A percentile compares a stretch with the other conserved stretches of the same genome.
These are phyloP conservation scores for Carex sylvatica DNA, from an alignment of 202 grass and related monocot species.

Conservation along the genomic window DNA sequence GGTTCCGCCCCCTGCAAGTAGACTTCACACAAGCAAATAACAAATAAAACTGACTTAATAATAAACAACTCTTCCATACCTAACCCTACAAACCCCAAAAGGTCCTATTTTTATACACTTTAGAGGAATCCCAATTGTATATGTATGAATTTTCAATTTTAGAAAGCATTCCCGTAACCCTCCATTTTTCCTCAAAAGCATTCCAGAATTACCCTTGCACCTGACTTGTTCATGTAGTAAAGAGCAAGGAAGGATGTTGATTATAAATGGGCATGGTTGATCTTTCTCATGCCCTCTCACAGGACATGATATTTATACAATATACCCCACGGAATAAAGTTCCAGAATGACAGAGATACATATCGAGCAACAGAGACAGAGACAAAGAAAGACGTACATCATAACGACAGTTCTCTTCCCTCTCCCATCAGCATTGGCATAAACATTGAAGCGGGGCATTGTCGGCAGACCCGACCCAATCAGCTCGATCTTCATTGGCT, in stretches of 20 bases:
- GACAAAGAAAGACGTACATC: slow-evolving; percentile 52
- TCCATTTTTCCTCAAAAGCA: not conserved
- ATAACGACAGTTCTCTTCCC: slow-evolving; percentile 82
- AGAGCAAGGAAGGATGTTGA: not conserved
- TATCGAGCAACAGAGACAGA: not conserved
- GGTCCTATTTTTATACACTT: not conserved
- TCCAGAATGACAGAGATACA: not conserved
- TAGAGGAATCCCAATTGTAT: not conserved
- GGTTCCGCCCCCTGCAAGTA: not conserved
- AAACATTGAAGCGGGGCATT: slow-evolving; percentile 54
- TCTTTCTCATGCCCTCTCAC: not conserved
- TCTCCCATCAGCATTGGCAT: slow-evolving; percentile 58
- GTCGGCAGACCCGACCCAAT: slow-evolving; percentile 59
- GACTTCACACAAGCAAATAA: not conserved
- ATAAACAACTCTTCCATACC: not conserved
- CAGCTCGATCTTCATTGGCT: slow-evolving; percentile 88
- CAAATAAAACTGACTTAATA: not conserved
- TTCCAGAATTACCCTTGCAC: slow-evolving; percentile 8
- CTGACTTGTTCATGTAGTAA: not conserved
- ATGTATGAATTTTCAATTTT: slow-evolving; percentile 2
- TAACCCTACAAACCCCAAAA: not conserved
- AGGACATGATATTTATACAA: not conserved
- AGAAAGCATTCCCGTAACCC: not conserved
- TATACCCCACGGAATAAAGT: not conserved
- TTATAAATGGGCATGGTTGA: not conserved